Base-by-base conservation (phyloP, 768 basidiomycete genomes). In the Lentinula raphanica region DNA sequence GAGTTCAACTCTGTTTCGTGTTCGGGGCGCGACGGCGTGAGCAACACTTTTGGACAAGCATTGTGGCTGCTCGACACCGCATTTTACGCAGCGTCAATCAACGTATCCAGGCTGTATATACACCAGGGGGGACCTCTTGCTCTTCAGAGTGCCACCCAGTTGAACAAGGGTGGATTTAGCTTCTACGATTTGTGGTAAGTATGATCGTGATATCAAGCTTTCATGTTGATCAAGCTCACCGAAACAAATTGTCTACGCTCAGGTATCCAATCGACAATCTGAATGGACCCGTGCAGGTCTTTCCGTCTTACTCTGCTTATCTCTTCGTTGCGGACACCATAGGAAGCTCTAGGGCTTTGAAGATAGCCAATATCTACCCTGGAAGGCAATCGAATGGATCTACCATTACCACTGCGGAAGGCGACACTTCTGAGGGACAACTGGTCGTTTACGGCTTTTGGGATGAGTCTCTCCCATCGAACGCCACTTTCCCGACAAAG, bases 1-100 rank as follows among this genome's bases (percentile, higher is more conserved):
- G 80, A 82, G 66, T 82, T 79, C 60, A 83, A 81, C 58, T 82
- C 81, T 0, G 79, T 82, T 11, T 81, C 79, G 5, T 82, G 81
- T 54, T 76, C 77, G 12, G 81, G 81, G 4, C 75, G 70, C 53
- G 72, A 76, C 57, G 74, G 73, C 44, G 77, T 82, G 36, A 79
- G 76, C 64, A 79, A 82, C 60, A 81, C 81, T 2, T 81, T 82
- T 56, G 80, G 81, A 25, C 81, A 82, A 59, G 76, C 80, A 13
- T 68, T 83, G 31, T 82, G 80, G 81, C 68, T 82, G 49, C 68
- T 80, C 25, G 73, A 80, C 58, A 79, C 76, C 0, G 78, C 73
- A 3, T 62, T 80, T 4, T 79, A 80, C 61, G 77, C 75, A 8
- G 77, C 79, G 0, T 78, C 79, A 8, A 65, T 81, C 39, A 81